These are phyloP conservation scores for Trifolium dubium DNA, from an alignment of 306 rosid species.

Conservation along the genomic window DNA sequence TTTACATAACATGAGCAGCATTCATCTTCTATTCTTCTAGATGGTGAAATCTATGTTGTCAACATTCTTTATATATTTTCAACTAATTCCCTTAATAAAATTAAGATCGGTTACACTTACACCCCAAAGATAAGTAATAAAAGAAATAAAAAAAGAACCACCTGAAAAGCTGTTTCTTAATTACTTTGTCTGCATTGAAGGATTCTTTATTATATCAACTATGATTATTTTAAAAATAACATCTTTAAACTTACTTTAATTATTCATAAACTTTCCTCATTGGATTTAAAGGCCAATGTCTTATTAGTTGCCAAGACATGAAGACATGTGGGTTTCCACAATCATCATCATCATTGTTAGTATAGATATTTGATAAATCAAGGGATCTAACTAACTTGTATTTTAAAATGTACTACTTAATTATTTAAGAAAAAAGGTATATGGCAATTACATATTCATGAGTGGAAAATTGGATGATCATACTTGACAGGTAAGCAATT, in stretches of 20 bases:
- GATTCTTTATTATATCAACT: constrained; percentile 35
- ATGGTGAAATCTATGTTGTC: too few relatives aligned
- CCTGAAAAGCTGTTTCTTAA: constrained; percentile 48
- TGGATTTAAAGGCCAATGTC: constrained; percentile 22
- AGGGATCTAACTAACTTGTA: constrained; percentile 41
- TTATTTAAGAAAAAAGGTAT: neutral
- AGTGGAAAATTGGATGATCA: constrained; percentile 39
- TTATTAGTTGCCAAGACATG: constrained; percentile 39
- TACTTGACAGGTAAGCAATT: constrained; percentile 39
- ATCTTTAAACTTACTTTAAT: constrained; percentile 41
- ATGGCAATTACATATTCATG: constrained; percentile 30
- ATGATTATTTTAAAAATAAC: constrained; percentile 22
- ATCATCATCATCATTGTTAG: constrained; percentile 36
- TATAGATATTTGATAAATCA: constrained; percentile 40
- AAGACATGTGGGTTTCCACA: constrained; percentile 51
- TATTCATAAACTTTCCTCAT: constrained; percentile 26
- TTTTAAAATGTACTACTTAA: constrained; percentile 8
- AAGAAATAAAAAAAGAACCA: constrained; percentile 42
- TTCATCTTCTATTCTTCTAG: too few relatives aligned
- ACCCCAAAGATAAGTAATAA: constrained; percentile 36
- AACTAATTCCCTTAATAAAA: too few relatives aligned
- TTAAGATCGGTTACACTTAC: constrained; percentile 36
- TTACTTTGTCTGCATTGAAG: constrained; percentile 44
- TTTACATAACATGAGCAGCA: too few relatives aligned
- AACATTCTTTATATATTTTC: too few relatives aligned